These are phyloP conservation scores for Elongisporangium undulatum DNA, from an alignment of 352 stramenopile genomes.

Conservation along the genomic window DNA sequence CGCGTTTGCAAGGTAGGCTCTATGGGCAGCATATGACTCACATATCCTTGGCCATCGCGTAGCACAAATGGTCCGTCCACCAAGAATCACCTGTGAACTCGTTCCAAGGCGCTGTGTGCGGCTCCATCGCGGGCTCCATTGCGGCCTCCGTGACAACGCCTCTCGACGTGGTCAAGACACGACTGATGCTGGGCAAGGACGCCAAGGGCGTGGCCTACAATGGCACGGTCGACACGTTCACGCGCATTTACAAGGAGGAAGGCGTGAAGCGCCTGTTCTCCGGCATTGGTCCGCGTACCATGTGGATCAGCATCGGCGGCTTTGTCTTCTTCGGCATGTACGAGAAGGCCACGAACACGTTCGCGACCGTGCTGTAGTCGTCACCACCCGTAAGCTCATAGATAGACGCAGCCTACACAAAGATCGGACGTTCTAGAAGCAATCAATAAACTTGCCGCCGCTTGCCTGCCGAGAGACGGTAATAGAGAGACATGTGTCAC, in stretches of 20 bases:
- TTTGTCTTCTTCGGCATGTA: constrained; percentile 99
- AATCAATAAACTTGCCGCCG: no score
- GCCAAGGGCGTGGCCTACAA: constrained; percentile 90
- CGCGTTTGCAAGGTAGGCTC: not conserved
- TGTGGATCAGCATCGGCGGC: constrained; percentile 99
- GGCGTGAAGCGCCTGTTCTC: constrained; percentile 90
- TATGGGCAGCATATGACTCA: constrained; percentile 3
- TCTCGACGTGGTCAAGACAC: constrained; percentile 98
- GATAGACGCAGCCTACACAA: not conserved
- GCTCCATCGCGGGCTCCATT: constrained; percentile 93
- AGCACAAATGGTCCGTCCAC: constrained; percentile 78
- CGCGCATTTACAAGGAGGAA: constrained; percentile 90
- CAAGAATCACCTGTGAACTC: constrained; percentile 81
- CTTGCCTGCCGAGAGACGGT: no score
- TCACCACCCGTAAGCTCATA: not conserved
- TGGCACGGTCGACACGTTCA: constrained; percentile 88
- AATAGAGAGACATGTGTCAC: not conserved
- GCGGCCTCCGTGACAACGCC: constrained; percentile 98
- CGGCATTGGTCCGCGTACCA: constrained; percentile 94
- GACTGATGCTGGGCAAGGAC: constrained; percentile 97
- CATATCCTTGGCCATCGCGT: constrained; percentile 1
- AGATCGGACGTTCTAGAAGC: constrained; percentile 1
- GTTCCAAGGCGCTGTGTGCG: constrained; percentile 93
- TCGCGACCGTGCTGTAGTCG: constrained; percentile 50
- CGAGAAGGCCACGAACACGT: constrained; percentile 87